Percentiles rank a stretch among this genome's conserved stretches.
These are phyloP conservation scores for Craspedostauros australis DNA, from an alignment of 108 stramenopile species.

Conservation along the genomic window DNA sequence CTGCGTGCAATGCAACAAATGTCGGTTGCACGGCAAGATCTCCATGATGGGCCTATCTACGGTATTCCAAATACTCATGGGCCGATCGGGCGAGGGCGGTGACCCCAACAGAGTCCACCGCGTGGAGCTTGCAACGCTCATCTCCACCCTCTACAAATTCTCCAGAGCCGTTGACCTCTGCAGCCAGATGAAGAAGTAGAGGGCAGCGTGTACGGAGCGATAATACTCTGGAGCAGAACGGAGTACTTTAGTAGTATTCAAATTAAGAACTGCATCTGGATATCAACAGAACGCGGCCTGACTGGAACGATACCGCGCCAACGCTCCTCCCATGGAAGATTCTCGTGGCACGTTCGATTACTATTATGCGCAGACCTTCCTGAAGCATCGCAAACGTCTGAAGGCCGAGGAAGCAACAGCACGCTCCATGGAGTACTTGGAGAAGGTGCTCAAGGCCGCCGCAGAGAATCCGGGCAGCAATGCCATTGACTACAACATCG, in stretches of 20 bases:
- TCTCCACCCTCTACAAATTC: constrained; percentile 76
- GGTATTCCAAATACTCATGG: constrained; percentile 74
- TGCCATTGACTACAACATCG: constrained; percentile 28
- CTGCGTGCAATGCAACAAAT: constrained; percentile 98
- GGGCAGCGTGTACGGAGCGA: background rate
- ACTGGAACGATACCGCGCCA: constrained; percentile 21
- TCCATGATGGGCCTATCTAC: constrained; percentile 86
- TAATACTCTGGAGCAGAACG: too few species aligned
- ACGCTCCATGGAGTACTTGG: constrained; percentile 14
- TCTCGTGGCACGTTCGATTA: background rate
- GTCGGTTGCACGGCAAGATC: constrained; percentile 88
- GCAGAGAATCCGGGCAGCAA: constrained; percentile 11
- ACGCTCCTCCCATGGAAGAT: background rate
- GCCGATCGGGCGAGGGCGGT: constrained; percentile 52
- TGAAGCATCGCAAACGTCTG: constrained; percentile 10
- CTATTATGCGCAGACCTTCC: background rate
- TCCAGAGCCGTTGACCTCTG: constrained; percentile 77
- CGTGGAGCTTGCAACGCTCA: constrained; percentile 79
- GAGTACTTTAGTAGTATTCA: too few species aligned
- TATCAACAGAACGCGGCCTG: constrained; percentile 38
- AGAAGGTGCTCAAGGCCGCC: constrained; percentile 16
- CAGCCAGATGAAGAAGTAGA: constrained; percentile 35
- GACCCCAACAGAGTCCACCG: constrained; percentile 64
- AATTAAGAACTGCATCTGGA: too few species aligned
- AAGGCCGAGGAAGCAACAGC: constrained; percentile 21